These are phyloP conservation scores for Ceratocystis cacaofunesta DNA, from an alignment of 2,329 filamentous ascomycete species.

Conservation along the genomic window DNA sequence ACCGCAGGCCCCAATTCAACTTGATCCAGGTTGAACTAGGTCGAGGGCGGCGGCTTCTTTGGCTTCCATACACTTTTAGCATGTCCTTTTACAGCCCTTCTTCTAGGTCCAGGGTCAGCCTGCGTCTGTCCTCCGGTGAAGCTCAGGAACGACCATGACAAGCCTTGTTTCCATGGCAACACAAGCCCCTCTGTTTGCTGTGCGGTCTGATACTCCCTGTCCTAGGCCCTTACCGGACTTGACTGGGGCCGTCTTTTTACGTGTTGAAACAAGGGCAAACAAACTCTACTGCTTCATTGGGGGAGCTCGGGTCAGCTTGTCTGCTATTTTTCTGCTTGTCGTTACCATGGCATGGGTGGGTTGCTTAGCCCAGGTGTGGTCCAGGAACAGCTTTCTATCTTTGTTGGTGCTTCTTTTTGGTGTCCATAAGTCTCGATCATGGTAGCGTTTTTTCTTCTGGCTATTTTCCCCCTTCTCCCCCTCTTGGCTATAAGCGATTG, in stretches of 20 bases:
- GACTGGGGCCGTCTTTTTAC: constrained; percentile 7
- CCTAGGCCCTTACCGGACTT: constrained; percentile 5
- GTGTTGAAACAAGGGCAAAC: constrained; percentile 16
- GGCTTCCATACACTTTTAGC: neutral
- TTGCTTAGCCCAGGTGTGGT: neutral
- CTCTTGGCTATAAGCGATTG: neutral
- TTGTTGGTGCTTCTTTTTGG: neutral
- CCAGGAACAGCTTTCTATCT: neutral
- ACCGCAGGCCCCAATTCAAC: neutral
- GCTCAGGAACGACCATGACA: neutral
- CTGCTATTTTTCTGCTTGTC: constrained; percentile 8
- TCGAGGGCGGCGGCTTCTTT: neutral
- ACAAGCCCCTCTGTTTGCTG: constrained; percentile 12
- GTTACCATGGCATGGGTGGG: constrained; percentile 14
- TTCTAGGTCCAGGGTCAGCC: neutral
- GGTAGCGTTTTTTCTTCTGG: neutral
- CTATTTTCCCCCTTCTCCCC: neutral
- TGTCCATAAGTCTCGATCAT: neutral
- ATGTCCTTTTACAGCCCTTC: neutral
- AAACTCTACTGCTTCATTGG: neutral
- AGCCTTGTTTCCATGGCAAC: constrained; percentile 11
- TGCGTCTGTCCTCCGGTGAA: constrained; percentile 2
- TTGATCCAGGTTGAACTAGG: no score
- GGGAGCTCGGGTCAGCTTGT: constrained; percentile 11
- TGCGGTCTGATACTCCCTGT: constrained; percentile 10